Evolutionary conservation across 2,329 filamentous ascomycete species (phyloP).

Genomic region (Paracoccidioides lutzii): DNA sequence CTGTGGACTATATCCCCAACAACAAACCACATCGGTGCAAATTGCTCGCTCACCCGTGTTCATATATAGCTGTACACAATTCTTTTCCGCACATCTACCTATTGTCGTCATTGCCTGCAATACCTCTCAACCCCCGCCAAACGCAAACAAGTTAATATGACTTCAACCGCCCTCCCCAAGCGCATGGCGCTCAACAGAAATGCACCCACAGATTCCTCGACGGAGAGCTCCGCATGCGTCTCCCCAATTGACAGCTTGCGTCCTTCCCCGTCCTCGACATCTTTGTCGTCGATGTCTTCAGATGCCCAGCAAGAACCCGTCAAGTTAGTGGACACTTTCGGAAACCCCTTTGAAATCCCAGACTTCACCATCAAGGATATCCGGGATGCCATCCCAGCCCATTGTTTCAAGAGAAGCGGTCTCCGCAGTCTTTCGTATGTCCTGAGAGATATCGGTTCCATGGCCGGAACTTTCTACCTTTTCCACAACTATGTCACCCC

Average conservation of each 20-base stretch:
- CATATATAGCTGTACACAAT: not conserved
- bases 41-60: not conserved
- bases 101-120: not conserved
- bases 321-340: slow-evolving; percentile 78
- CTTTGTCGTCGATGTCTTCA: slow-evolving; percentile 77
- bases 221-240: slow-evolving; percentile 39
- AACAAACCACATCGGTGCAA: too few species aligned
- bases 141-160: slow-evolving; percentile 24
- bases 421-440: slow-evolving; percentile 68
- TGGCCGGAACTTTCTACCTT: slow-evolving; percentile 68
- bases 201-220: slow-evolving; percentile 39
- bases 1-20: too few species aligned
- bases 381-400: slow-evolving; percentile 89
- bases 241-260: slow-evolving; percentile 49
- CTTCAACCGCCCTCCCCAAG: slow-evolving; percentile 38
- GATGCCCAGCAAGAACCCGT: slow-evolving; percentile 37
- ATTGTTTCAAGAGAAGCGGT: slow-evolving; percentile 86
- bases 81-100: not conserved
- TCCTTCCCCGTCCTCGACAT: slow-evolving; percentile 68
- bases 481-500: slow-evolving; percentile 86
- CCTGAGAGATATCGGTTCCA: slow-evolving; percentile 59
- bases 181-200: slow-evolving; percentile 40
- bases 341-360: slow-evolving; percentile 85
- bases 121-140: not conserved
- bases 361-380: slow-evolving; percentile 98